These are phyloP conservation scores for Paramecium biaurelia DNA, from an alignment of 73 alveolate species.

Conservation along the genomic window DNA sequence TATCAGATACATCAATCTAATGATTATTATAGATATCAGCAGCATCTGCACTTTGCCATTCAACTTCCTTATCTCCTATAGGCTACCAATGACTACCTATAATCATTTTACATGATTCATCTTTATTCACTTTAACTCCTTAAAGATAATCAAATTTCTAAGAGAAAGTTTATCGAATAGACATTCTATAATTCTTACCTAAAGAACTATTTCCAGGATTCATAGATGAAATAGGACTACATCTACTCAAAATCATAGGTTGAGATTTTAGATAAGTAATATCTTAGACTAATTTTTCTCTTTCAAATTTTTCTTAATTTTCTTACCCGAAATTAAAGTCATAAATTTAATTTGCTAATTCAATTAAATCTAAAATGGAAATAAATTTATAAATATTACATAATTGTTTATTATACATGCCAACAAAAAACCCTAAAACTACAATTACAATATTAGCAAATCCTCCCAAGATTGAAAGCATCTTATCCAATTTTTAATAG, in stretches of 20 bases:
- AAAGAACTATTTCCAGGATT: neutral
- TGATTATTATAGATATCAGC: neutral
- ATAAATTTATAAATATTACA: neutral
- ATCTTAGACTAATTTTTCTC: neutral
- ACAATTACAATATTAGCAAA: conserved; percentile 41
- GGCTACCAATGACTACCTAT: neutral
- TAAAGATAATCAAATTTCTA: neutral
- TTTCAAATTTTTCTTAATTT: neutral
- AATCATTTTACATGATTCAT: neutral
- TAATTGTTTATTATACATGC: conserved; percentile 1
- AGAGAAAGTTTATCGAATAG: neutral
- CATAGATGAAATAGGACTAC: neutral
- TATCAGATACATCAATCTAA: neutral
- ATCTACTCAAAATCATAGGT: neutral
- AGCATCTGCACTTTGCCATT: neutral
- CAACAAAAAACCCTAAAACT: conserved; percentile 15
- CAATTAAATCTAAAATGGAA: neutral
- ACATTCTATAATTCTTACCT: neutral
- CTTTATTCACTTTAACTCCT: neutral
- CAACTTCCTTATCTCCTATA: neutral
- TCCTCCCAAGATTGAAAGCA: conserved; percentile 31
- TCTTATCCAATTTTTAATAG: neutral
- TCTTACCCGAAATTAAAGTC: neutral
- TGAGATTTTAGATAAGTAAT: neutral
- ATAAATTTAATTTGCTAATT: conserved; percentile 14